Evolutionary conservation across 176 grass and related monocot species (phyloP), one percentile per base, ranked within the genome.

Genomic region (Eleusine indica): DNA sequence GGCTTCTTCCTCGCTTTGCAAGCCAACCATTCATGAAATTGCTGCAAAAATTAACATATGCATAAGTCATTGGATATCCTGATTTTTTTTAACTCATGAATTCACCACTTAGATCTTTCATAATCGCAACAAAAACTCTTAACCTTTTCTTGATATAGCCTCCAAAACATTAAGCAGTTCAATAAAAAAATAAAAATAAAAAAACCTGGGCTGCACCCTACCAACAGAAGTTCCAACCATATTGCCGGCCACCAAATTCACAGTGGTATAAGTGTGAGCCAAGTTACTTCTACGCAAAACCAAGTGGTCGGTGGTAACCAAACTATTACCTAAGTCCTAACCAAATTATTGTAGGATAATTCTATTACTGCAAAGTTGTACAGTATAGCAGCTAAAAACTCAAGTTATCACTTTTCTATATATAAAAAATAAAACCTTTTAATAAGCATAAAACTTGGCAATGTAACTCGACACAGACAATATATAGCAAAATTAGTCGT

Each of bases 1-100:
- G 96, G 93, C 79, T 99, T 99, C 73, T 89, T 89, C 83, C 96
- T 93, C 57, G 96, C 96, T 88, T 99, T 99, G 81, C 87, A 93
- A 16, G 91, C 93, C 74, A 99, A 77, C 93, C 93, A 99, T 43
- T 99, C 93, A 79, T 92, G 83, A 78, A 96, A 99, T 99, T 95
- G 91, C 96, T 99, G 96, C 42, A 68, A 89, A 85, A 75, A 22
- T 53, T 53, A 61, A 72, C 67, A 83, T 58, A 52, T n/a, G 75
- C 38, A 38, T 81, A 69, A 82, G 56, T 54, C 77, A 76, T 61
- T 5, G 52, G 7, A 6, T 80, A 68, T 10, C 0, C 1, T 70
- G 72, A 53, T 22, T 51, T 10, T 10, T 51, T 51, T 18, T 18
- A 53, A 2, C 51, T 18, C 15, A 73, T 6, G 42, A 67, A 86